Base-by-base conservation (phyloP, 805 yeast genomes). In the Yamadazyma olivae region DNA sequence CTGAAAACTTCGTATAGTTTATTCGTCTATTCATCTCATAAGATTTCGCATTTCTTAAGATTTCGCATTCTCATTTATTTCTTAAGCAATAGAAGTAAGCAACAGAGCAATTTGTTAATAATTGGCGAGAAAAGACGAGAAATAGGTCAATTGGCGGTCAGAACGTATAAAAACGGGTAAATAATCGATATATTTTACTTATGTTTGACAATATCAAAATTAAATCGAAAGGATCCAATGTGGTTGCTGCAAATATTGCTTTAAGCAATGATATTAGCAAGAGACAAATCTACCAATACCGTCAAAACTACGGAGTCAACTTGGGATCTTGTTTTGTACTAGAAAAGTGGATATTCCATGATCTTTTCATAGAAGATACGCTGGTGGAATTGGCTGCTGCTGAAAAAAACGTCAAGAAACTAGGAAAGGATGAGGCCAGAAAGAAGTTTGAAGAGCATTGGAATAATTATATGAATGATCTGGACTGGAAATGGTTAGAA, bases 271-370 rank as follows among this genome's bases (percentile, higher is more conserved):
- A 51, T 3, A 77, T 74, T 4, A 50, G 70, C 6, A 54, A 51
- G 34, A 62, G 57, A 27, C 68, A 79, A 17, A 71, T 84, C n/a
- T 79, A 70, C 49, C 81, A 74, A 48, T 60, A 71, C 15, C 64
- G 93, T 35, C 63, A 63, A 47, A 85, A 86, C 52, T 79, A 75
- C 52, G 98, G 96, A 5, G 95, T 86, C 21, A 90, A 89, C 57
- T 63, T 90, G 27, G 98, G 98, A 0, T 74, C 89, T 0, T 59
- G 83, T 39, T 90, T 89, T 56, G 81, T 89, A 1, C 67, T 78
- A 30, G 97, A 90, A 53, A 80, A 79, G 48, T 90, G 86, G 80
- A 85, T 88, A 23, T 83, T 62, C 55, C 82, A 75, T 37, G 64
- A 71, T 27, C 59, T 81, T 38, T 84, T 85, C 49, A 68, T 73